phyloP scores from a whole-genome alignment of 2,329 filamentous ascomycete genomes.

The Pseudogymnoascus sp. region DNA sequence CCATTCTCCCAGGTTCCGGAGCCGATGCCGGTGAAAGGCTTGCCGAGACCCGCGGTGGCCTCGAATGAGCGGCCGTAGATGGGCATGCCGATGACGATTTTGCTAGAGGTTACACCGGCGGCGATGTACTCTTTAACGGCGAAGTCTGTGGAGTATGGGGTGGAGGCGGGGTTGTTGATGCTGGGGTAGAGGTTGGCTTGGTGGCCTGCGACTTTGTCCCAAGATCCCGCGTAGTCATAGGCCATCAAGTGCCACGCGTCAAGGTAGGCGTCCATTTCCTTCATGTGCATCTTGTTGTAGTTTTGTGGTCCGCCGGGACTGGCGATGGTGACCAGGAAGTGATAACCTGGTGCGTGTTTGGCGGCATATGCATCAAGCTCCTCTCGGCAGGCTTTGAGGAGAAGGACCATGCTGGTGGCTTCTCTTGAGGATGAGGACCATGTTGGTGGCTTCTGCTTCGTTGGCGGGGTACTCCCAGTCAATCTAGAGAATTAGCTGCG shows the following conservation, averaged over 20 bases:
- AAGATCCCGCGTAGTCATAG: conserved; percentile 63
- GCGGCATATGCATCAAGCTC: conserved; percentile 43
- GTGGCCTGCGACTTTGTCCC: conserved; percentile 57
- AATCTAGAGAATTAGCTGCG: conserved; percentile 6
- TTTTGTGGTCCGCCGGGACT: conserved; percentile 40
- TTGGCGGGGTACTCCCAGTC: conserved; percentile 23
- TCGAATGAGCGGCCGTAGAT: conserved; percentile 69
- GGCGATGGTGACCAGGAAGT: conserved; percentile 48
- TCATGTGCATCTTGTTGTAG: conserved; percentile 40
- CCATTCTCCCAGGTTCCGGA: conserved; percentile 66
- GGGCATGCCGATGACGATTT: conserved; percentile 72
- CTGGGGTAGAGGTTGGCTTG: conserved; percentile 62
- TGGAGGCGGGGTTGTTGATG: conserved; percentile 44
- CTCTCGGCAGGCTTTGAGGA: conserved; percentile 25
- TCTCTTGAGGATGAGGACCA: no score
- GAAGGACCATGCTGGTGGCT: conserved; percentile 27
- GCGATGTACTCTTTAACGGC: conserved; percentile 59
- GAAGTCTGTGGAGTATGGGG: conserved; percentile 61
- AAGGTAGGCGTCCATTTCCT: conserved; percentile 38
- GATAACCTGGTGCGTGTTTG: conserved; percentile 37
- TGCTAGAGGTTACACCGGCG: conserved; percentile 52
- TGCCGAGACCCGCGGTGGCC: conserved; percentile 56
- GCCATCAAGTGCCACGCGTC: conserved; percentile 60
- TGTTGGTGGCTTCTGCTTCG: conserved; percentile 22
- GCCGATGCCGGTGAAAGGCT: conserved; percentile 55